A percentile compares a stretch with the other conserved stretches of the same genome.
phyloP scores from a whole-genome alignment of 495 filamentous ascomycete species.

The Baudoinia panamericana region DNA sequence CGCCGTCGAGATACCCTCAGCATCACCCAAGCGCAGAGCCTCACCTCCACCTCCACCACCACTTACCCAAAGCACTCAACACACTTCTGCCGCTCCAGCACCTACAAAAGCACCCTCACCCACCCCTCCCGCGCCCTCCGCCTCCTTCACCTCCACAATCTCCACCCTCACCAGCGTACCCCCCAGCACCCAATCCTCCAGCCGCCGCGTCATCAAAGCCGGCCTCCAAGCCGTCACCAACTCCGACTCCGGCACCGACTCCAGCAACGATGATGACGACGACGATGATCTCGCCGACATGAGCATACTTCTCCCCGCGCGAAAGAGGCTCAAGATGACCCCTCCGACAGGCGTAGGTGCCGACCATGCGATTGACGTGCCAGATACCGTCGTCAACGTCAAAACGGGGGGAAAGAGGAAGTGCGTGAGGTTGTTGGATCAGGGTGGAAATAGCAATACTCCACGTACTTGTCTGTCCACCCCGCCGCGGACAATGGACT shows the following conservation, averaged over 20 bases:
- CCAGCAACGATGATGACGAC: constrained; percentile 11
- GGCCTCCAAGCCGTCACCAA: constrained; percentile 18
- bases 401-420: constrained; percentile 6
- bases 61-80: not conserved
- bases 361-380: not conserved
- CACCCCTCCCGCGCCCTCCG: not conserved
- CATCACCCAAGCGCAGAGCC: not conserved
- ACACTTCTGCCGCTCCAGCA: not conserved
- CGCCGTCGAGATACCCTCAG: constrained; percentile 5
- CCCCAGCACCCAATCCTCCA: constrained; percentile 17
- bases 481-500: constrained; percentile 5
- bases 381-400: not conserved
- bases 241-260: constrained; percentile 16
- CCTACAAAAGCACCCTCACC: not conserved
- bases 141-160: constrained; percentile 13
- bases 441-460: constrained; percentile 1
- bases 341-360: constrained; percentile 1
- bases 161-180: constrained; percentile 15
- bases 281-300: constrained; percentile 14
- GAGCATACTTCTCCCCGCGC: constrained; percentile 6
- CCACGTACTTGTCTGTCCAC: constrained; percentile 1
- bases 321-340: constrained; percentile 15
- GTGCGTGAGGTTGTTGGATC: constrained; percentile 9
- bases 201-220: constrained; percentile 7
- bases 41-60: not conserved